phyloP scores from a whole-genome alignment of 2,329 filamentous ascomycete genomes.

The Colletotrichum agaves region DNA sequence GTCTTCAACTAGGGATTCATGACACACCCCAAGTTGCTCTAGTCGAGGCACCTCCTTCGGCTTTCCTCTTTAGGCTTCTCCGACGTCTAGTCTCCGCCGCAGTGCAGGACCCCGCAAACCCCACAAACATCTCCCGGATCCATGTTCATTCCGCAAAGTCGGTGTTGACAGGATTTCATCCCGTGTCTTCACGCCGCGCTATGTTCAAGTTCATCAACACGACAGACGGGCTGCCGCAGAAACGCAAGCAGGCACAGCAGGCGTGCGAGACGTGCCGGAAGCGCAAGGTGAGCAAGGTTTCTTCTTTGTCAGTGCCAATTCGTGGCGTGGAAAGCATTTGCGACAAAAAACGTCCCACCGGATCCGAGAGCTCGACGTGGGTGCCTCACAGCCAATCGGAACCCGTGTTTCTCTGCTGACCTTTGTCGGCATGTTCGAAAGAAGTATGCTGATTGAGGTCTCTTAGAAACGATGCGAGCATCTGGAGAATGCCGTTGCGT shows the following conservation, averaged over 20 bases:
- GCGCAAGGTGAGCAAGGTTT: slow-evolving; percentile 30
- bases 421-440: neutral
- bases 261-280: slow-evolving; percentile 37
- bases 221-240: slow-evolving; percentile 20
- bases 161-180: neutral
- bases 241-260: slow-evolving; percentile 35
- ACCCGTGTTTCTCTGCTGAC: neutral
- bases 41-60: neutral
- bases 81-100: neutral
- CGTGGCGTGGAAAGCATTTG: neutral
- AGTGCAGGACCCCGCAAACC: slow-evolving; percentile 14
- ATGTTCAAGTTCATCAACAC: slow-evolving; percentile 40
- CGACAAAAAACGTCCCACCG: neutral
- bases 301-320: neutral
- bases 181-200: neutral
- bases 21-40: too few species aligned
- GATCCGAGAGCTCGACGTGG: neutral
- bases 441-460: neutral
- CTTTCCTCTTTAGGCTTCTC: neutral
- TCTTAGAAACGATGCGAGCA: slow-evolving; percentile 38
- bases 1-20: too few species aligned
- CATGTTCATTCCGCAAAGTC: slow-evolving; percentile 8
- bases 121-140: slow-evolving; percentile 11
- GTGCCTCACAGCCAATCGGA: slow-evolving; percentile 14
- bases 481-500: slow-evolving; percentile 5